Evolutionary conservation across 108 stramenopile species (phyloP).

Genomic region (Bacterosira constricta): DNA sequence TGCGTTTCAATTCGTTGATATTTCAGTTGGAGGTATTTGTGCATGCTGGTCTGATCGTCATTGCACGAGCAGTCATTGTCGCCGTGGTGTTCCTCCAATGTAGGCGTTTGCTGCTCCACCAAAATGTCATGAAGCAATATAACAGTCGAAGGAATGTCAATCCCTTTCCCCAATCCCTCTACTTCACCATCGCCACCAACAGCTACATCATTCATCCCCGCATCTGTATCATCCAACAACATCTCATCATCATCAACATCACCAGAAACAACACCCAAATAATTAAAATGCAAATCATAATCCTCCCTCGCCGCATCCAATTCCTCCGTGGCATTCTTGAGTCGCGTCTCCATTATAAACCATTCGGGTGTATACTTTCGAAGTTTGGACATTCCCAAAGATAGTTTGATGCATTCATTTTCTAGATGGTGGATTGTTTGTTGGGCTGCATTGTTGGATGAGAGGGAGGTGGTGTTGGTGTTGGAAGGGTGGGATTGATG

Average conservation of each 20-base stretch:
- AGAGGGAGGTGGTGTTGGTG: background rate
- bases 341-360: slow-evolving; percentile 13
- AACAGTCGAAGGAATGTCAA: no score
- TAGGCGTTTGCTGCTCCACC: no score
- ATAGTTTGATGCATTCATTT: slow-evolving; percentile 14
- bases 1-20: slow-evolving; percentile 16
- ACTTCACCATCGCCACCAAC: no score
- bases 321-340: slow-evolving; percentile 24
- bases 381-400: background rate
- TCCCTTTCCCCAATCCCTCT: no score
- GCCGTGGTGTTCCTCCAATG: no score
- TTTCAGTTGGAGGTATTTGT: no score
- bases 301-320: slow-evolving; percentile 30
- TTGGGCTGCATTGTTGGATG: background rate
- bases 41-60: no score
- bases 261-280: background rate
- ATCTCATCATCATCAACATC: background rate
- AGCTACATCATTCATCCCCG: no score
- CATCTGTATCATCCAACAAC: no score
- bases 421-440: slow-evolving; percentile 18
- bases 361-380: slow-evolving; percentile 12
- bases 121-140: no score
- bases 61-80: no score
- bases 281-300: slow-evolving; percentile 19
- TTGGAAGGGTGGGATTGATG: background rate